These are phyloP conservation scores for Lignosus rhinocerotis DNA, from an alignment of 1,284 basidiomycete genomes.

Conservation along the genomic window DNA sequence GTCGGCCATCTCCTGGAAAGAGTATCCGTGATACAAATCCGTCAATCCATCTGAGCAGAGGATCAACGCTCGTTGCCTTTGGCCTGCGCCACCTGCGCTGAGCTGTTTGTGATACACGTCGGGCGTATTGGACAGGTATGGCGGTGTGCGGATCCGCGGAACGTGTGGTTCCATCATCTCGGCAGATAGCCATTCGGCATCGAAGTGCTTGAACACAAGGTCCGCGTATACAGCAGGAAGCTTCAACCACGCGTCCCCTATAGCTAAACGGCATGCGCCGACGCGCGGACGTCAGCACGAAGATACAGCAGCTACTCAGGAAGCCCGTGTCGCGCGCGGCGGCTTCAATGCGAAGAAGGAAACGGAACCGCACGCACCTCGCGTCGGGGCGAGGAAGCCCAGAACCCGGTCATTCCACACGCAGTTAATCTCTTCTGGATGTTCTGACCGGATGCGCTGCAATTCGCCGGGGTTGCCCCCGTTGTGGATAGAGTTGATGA, in stretches of 20 bases:
- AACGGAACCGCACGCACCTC: slow-evolving; percentile 44
- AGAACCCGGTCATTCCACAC: slow-evolving; percentile 55
- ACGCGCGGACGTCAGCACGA: neutral
- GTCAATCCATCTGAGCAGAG: slow-evolving; percentile 60
- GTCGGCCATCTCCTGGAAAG: slow-evolving; percentile 37
- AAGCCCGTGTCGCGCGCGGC: neutral
- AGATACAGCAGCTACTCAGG: neutral
- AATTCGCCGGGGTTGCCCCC: slow-evolving; percentile 49
- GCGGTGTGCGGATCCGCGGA: slow-evolving; percentile 53
- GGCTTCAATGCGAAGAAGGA: neutral
- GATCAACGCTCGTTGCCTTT: slow-evolving; percentile 38
- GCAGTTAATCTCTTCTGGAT: slow-evolving; percentile 54
- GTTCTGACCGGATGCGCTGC: slow-evolving; percentile 49
- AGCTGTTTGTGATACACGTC: slow-evolving; percentile 47
- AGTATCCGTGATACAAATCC: slow-evolving; percentile 48
- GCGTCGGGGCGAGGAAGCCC: slow-evolving; percentile 65
- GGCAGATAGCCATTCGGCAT: slow-evolving; percentile 49
- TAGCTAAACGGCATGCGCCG: slow-evolving; percentile 38
- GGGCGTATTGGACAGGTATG: slow-evolving; percentile 56
- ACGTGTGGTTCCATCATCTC: slow-evolving; percentile 42
- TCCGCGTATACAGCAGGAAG: slow-evolving; percentile 57
- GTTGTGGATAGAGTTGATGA: slow-evolving; percentile 59
- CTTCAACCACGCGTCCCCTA: slow-evolving; percentile 67
- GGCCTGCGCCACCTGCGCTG: slow-evolving; percentile 6
- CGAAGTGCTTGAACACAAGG: slow-evolving; percentile 49